A percentile compares a stretch with the other conserved stretches of the same genome.
phyloP scores from a whole-genome alignment of 306 rosid genomes.

The Hippophae tibetana region DNA sequence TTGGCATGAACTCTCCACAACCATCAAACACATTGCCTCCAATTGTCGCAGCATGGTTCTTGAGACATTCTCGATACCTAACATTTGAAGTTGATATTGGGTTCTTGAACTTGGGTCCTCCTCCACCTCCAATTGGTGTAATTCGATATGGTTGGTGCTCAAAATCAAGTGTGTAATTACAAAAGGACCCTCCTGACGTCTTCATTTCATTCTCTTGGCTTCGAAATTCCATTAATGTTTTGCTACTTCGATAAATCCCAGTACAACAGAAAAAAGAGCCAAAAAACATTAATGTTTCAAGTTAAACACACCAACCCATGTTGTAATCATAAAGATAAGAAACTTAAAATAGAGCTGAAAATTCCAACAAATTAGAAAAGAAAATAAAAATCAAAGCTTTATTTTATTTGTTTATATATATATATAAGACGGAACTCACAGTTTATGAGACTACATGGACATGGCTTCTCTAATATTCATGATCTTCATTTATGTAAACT shows the following conservation, averaged over 20 bases:
- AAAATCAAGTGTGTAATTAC: not conserved
- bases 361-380: not conserved
- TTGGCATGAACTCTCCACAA: conserved; percentile 55
- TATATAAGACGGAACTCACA: conserved; percentile 10
- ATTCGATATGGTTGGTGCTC: conserved; percentile 18
- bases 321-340: too few relatives aligned
- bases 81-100: conserved; percentile 3
- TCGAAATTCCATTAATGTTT: conserved; percentile 28
- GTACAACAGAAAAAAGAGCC: conserved; percentile 3
- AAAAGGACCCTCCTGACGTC: conserved; percentile 15
- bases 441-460: conserved; percentile 9
- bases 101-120: conserved; percentile 13
- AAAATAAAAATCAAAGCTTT: conserved; percentile 4
- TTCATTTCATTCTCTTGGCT: conserved; percentile 33
- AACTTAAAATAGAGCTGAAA: not conserved
- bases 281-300: not conserved
- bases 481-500: conserved; percentile 9
- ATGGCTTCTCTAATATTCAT: conserved; percentile 14
- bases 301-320: too few relatives aligned
- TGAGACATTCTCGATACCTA: conserved; percentile 36
- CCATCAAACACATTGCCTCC: conserved; percentile 47
- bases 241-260: not conserved
- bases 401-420: not conserved
- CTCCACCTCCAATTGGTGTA: not conserved
- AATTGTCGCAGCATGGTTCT: conserved; percentile 44